Percentiles rank a stretch among this genome's conserved stretches.
These are phyloP conservation scores for Hagleromyces aurorensis DNA, from an alignment of 805 yeast species.

Conservation along the genomic window DNA sequence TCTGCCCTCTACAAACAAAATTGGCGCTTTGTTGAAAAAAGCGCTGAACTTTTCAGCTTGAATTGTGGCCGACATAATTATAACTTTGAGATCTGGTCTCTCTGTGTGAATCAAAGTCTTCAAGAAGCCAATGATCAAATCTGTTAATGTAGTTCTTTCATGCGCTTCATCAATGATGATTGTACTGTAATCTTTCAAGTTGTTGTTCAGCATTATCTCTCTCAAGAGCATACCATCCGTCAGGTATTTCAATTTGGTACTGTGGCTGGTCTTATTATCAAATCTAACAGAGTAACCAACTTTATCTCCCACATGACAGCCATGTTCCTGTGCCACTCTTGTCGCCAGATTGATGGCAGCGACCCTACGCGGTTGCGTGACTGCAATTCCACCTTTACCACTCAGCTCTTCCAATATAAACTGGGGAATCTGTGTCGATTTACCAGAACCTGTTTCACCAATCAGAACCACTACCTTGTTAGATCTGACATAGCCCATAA, in stretches of 20 bases:
- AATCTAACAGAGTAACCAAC: conserved; percentile 94
- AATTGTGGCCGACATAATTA: conserved; percentile 94
- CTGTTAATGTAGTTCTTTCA: conserved; percentile 90
- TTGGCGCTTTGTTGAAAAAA: conserved; percentile 76
- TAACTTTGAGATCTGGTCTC: conserved; percentile 53
- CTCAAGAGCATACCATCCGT: conserved; percentile 97
- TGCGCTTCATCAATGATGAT: conserved; percentile 94
- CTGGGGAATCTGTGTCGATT: conserved; percentile 95
- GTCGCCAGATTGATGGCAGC: conserved; percentile 93
- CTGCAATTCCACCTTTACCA: conserved; percentile 56
- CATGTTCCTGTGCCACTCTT: conserved; percentile 85
- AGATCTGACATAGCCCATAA: conserved; percentile 44
- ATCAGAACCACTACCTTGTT: conserved; percentile 72
- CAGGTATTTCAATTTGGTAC: conserved; percentile 71
- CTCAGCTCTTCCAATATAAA: conserved; percentile 47
- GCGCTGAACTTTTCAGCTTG: conserved; percentile 76
- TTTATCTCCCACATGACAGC: conserved; percentile 63
- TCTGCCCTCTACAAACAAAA: conserved; percentile 81
- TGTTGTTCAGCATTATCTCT: conserved; percentile 73
- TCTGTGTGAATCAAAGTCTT: conserved; percentile 49
- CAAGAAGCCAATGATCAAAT: conserved; percentile 79
- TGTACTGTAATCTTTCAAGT: conserved; percentile 58
- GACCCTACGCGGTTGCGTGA: conserved; percentile 95
- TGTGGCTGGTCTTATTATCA: conserved; percentile 53
- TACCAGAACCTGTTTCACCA: conserved; percentile 98